Base-by-base conservation (phyloP, 2,329 filamentous ascomycete species). In the Pestalotiopsis sp. region DNA sequence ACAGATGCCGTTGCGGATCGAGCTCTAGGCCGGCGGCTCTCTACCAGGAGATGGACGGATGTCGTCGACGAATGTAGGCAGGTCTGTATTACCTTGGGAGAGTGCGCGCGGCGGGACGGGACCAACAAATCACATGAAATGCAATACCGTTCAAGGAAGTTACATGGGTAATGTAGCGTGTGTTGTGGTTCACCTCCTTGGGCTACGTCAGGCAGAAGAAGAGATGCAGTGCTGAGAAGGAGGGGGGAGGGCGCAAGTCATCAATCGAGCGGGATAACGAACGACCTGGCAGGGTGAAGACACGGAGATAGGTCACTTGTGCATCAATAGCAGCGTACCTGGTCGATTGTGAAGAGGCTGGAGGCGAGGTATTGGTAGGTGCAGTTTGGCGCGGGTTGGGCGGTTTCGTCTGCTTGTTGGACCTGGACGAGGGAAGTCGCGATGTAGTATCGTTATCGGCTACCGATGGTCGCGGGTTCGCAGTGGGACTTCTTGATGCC, bases 401-500 rank as follows among this genome's bases (percentile, higher is more conserved):
- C 59, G 59, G 61, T 59, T 59, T 65, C 20, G 31, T 36, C 31
- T 36, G 31, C 31, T 9, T 36, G 31, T 55, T 61, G 49, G 65
- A 55, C 41, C 67, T 55, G 36, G 61, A 65, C 73, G 81, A 79
- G 75, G 83, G 83, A 80, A 84, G 83, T 83, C 82, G 85, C 84
- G 82, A 82, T 82, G 77, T 72, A 69, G 76, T 74, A 77, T 86
- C 83, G 85, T 86, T 85, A 80, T 87, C 84, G 81, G 83, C 82
- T 85, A 80, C 82, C 83, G 83, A 83, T 78, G 82, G 81, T 80
- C 83, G 83, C 82, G 78, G 78, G 75, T 81, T 83, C 81, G 81
- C 80, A 78, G 73, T 68, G 72, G 71, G 76, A 77, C 81, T 89
- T 88, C 84, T 87, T 86, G 89, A 87, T 88, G 87, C 87, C 88